These are phyloP conservation scores for Metschnikowia cerradonensis DNA, from an alignment of 805 yeast genomes.

Conservation along the genomic window DNA sequence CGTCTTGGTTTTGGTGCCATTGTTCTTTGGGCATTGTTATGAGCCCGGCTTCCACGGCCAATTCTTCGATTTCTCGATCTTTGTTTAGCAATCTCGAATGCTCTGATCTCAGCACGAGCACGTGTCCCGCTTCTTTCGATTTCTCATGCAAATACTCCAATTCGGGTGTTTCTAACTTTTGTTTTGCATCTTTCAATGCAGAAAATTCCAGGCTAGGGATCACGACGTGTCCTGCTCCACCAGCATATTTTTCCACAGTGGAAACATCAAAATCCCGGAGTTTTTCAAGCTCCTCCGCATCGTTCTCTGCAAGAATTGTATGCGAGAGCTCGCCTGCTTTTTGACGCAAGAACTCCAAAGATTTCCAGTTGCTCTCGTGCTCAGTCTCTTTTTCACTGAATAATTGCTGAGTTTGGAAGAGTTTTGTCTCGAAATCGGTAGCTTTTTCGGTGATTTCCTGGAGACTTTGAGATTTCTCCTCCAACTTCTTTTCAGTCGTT, in stretches of 20 bases:
- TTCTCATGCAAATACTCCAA: conserved; percentile 5
- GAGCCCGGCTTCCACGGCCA: conserved; percentile 10
- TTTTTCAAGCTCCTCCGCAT: conserved; percentile 3
- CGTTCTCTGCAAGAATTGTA: conserved; percentile 5
- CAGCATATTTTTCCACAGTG: conserved; percentile 10
- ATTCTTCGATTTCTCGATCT: conserved; percentile 4
- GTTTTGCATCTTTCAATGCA: conserved; percentile 5
- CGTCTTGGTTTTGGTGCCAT: conserved; percentile 5
- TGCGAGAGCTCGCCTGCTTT: conserved; percentile 3
- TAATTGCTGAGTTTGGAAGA: neutral
- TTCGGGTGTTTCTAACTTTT: conserved; percentile 4
- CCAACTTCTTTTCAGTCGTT: neutral
- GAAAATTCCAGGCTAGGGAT: conserved; percentile 9
- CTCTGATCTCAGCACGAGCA: conserved; percentile 1
- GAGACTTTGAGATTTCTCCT: neutral
- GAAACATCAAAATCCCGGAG: conserved; percentile 12
- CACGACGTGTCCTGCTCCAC: conserved; percentile 10
- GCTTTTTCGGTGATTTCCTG: neutral
- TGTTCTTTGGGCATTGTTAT: conserved; percentile 2
- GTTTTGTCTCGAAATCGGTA: neutral
- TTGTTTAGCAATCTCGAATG: neutral
- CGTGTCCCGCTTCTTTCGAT: conserved; percentile 3
- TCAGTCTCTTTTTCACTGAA: conserved; percentile 1
- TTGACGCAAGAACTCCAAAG: conserved; percentile 11
- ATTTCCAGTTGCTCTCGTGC: conserved; percentile 1